Conservation (phyloP, 2,329 filamentous ascomycete species). For the Cordyceps pruinosa region DNA sequence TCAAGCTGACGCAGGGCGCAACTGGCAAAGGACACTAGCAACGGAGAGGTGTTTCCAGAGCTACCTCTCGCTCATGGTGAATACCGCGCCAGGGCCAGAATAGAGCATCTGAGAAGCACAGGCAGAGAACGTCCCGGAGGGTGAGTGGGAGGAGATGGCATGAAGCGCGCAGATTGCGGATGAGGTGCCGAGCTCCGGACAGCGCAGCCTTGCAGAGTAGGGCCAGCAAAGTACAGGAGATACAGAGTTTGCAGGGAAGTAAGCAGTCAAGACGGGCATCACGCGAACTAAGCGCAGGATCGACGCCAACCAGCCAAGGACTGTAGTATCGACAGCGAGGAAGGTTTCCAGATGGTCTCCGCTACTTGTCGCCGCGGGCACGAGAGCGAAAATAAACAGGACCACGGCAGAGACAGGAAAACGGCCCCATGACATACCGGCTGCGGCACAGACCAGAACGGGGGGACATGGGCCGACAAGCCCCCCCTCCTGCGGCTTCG, state of each 20-base stretch:
- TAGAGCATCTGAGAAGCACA: not conserved
- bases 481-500: too few relatives aligned
- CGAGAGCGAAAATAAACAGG: not conserved
- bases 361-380: not conserved
- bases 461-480: not conserved
- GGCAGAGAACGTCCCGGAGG: not conserved
- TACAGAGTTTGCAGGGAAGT: not conserved
- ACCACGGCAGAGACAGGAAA: not conserved
- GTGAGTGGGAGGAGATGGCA: not conserved
- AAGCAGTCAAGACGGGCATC: too few relatives aligned
- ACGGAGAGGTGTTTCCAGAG: not conserved
- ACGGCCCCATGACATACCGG: not conserved
- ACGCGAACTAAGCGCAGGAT: too few relatives aligned
- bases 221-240: not conserved
- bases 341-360: not conserved
- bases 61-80: not conserved
- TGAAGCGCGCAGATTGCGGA: not conserved
- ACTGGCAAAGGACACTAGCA: too few relatives aligned
- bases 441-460: not conserved
- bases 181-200: not conserved
- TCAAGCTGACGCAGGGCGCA: not conserved
- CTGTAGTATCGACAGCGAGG: too few relatives aligned
- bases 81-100: not conserved
- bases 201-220: not conserved
- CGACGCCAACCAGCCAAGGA: too few relatives aligned